These are phyloP conservation scores for Colletotrichum shisoi DNA, from an alignment of 2,329 filamentous ascomycete genomes.

Conservation along the genomic window DNA sequence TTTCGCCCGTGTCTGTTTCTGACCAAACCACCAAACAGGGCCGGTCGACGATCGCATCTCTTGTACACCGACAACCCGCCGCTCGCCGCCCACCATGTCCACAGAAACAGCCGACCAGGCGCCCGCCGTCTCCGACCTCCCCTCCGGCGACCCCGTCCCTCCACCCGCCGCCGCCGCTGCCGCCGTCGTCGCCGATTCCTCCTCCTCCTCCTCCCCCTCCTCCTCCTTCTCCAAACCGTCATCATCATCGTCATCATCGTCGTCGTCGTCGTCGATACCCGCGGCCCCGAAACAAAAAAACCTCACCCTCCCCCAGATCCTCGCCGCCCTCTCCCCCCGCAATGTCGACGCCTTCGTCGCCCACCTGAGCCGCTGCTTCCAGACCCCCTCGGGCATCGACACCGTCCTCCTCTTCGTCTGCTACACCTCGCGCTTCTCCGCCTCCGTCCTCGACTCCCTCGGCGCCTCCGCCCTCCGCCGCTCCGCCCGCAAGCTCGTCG, in stretches of 20 bases:
- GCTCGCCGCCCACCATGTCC: constrained; percentile 30
- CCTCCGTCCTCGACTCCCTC: constrained; percentile 60
- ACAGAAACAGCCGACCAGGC: constrained; percentile 37
- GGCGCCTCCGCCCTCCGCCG: constrained; percentile 66
- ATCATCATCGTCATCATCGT: background rate
- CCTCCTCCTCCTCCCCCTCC: too few species aligned
- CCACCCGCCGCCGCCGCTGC: constrained; percentile 41
- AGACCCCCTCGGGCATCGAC: constrained; percentile 74
- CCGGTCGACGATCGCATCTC: background rate
- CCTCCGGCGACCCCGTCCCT: constrained; percentile 50
- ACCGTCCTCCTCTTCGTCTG: constrained; percentile 72
- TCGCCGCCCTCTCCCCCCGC: constrained; percentile 50
- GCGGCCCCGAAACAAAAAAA: constrained; percentile 39
- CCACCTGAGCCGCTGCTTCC: constrained; percentile 69
- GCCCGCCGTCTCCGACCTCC: constrained; percentile 47
- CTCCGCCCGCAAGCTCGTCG: constrained; percentile 60
- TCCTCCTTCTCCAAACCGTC: too few species aligned
- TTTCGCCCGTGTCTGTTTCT: too few species aligned
- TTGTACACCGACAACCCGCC: background rate
- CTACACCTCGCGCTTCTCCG: constrained; percentile 69
- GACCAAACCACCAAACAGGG: background rate
- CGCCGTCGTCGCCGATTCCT: background rate
- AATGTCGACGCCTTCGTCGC: constrained; percentile 62
- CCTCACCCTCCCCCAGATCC: constrained; percentile 44
- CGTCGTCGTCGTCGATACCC: constrained; percentile 1